Base-by-base conservation (phyloP, 2,329 filamentous ascomycete genomes). In the Alternaria novae-zelandiae region DNA sequence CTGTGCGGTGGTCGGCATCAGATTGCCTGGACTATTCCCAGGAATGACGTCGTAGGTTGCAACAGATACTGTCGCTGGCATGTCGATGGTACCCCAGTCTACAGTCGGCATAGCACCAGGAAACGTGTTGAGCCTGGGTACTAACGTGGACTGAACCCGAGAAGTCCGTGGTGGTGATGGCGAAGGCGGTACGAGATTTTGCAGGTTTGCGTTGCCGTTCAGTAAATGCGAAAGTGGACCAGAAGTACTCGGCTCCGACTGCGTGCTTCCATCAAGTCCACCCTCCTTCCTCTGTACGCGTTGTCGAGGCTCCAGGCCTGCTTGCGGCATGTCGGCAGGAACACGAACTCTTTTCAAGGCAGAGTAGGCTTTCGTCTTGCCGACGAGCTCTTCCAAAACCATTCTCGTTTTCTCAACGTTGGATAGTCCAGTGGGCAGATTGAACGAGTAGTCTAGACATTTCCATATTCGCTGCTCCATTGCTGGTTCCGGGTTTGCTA, bases 391-490 rank as follows among this genome's bases (percentile, higher is more conserved):
- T 10, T 82, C 82, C 30, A 93, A 79, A 1, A 94, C 85, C 20
- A 84, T 83, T 28, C 87, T 80, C 11, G 84, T 86, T 74, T 93
- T 93, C 46, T 87, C 82, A 17, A 84, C 82, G 4, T 84, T 84
- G 12, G 84, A 77, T 45, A 87, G 76, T 32, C 82, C 77, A 6
- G 83, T 74, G 30, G 90, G 85, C 26, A 89, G 81, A 54, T 88
- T 86, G 74, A 92, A 94, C 23, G 91, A 88, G 73, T 89, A 93
- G 73, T 94, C 90, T 25, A 93, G 81, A 70, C 89, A 90, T 32
- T 82, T 81, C 90, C 91, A 93, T 61, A 93, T 90, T 9, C 90
- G 86, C 23, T 86, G 84, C 2, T 88, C 87, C 64, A 91, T 85
- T 54, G 82, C 83, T 54, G 83, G 83, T 51, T 85, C 83, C 57